Percentiles rank a stretch among this genome's conserved stretches.
phyloP scores from a whole-genome alignment of 768 basidiomycete species.

The Panellus pusillus region DNA sequence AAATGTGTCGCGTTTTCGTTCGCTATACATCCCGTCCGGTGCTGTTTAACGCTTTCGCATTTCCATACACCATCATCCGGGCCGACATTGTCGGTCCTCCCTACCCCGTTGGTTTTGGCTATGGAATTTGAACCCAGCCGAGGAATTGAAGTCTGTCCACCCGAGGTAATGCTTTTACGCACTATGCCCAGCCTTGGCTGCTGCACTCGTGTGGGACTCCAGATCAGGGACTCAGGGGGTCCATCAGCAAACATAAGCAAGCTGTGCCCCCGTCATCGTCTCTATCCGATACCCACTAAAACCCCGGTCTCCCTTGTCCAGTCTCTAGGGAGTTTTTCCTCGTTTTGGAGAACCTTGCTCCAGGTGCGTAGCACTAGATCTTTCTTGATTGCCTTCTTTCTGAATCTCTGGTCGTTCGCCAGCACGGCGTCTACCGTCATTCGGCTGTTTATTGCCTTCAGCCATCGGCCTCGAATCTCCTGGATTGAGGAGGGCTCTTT shows the following conservation, averaged over 20 bases:
- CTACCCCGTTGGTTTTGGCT: not conserved
- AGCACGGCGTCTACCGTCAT: not conserved
- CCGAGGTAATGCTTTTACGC: not conserved
- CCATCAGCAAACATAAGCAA: not conserved
- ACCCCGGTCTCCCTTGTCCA: not conserved
- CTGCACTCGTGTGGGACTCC: not conserved
- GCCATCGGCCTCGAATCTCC: not conserved
- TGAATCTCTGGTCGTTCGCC: not conserved
- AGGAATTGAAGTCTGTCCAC: not conserved
- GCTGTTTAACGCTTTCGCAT: too few species aligned
- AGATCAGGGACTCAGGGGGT: not conserved
- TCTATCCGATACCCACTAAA: not conserved
- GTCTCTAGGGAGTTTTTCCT: not conserved
- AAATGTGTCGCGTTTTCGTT: too few species aligned
- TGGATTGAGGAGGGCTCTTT: not conserved
- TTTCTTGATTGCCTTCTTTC: not conserved
- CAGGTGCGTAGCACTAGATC: not conserved
- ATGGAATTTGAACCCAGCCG: not conserved
- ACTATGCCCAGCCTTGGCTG: too few species aligned
- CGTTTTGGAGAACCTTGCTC: not conserved
- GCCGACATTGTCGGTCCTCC: not conserved
- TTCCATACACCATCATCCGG: constrained; percentile 10
- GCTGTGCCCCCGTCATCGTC: not conserved
- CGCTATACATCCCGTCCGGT: too few species aligned
- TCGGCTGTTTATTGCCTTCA: not conserved